phyloP scores from a whole-genome alignment of 73 alveolate species.

The Tetrahymena thermophila region DNA sequence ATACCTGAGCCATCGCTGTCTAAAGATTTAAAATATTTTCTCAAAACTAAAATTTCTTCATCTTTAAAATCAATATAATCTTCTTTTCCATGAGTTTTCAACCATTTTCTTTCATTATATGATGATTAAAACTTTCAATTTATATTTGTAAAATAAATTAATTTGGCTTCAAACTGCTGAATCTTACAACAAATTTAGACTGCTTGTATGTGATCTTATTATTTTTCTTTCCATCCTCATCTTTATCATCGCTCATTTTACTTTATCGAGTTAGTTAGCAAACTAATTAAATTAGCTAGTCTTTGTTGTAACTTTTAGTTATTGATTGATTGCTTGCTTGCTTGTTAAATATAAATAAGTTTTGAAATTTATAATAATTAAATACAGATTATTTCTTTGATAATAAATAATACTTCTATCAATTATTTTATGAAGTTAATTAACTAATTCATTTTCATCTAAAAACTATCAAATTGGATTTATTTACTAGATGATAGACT shows the following conservation, averaged over 20 bases:
- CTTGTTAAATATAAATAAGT: not conserved
- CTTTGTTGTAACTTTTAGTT: not conserved
- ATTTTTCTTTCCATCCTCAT: not conserved
- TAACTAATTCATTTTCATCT: not conserved
- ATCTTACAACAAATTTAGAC: not conserved
- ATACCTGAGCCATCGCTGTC: constrained; percentile 76
- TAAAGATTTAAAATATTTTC: constrained; percentile 64
- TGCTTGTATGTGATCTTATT: not conserved
- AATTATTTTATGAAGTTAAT: no score
- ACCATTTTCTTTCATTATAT: constrained; percentile 62
- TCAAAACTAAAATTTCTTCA: constrained; percentile 41
- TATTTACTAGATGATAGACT: not conserved
- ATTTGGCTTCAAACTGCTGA: not conserved
- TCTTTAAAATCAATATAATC: constrained; percentile 53
- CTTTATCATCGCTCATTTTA: not conserved
- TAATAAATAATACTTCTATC: not conserved
- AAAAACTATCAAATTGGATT: not conserved
- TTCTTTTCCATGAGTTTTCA: constrained; percentile 53
- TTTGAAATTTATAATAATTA: not conserved
- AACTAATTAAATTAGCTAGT: no score
- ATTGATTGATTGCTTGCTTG: no score
- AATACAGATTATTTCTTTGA: not conserved
- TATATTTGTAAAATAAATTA: not conserved
- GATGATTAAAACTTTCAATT: constrained; percentile 31
- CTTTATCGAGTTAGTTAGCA: not conserved